Base-by-base conservation (phyloP, 2,329 filamentous ascomycete genomes). In the Apiospora malaysiana region DNA sequence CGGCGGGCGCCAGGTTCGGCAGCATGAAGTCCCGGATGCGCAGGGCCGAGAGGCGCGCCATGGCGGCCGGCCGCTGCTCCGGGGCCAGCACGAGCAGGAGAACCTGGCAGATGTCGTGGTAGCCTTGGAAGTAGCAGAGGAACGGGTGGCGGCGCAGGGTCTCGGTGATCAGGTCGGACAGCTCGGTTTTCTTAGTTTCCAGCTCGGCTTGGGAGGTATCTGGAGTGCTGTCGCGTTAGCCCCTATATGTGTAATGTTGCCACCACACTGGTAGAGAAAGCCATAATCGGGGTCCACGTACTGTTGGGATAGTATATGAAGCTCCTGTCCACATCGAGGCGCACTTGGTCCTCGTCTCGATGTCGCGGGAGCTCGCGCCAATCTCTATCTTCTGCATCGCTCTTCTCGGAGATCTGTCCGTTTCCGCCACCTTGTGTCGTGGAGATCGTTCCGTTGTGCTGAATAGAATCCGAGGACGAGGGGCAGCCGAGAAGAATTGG, bases 21-120 rank as follows among this genome's bases (percentile, higher is more conserved):
- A 99, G 90, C 96, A 99, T 98, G 81, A 98, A 99, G 83, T 99
- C 96, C 73, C 96, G 91, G 79, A 99, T 98, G 69, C 94, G 92
- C 63, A 98, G 88, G 43, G 95, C 86, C 3, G 95, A 97, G 71
- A 99, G 90, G n/a, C 93, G 92, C 45, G 93, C 88, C 43, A 97
- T 89, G 21, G 92, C 90, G 8, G 85, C 81, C 23, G 87, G 85
- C 21, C 93, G 91, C 69, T 85, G 80, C 27, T 85, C 78, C 12
- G 89, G 83, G 0, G 92, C 91, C 4, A 99, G 86, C 14, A 98
- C 95, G 18, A 99, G 88, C 51, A 98, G 88, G 72, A 99, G 88
- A 32, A 99, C 96, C 83, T 99, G 97, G 76, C 94, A 96, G 78
- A 99, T 98, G 83, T 99, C 96, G 82, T 99, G 96, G 81, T 97